Evolutionary conservation across 78 protist genomes (phyloP).

Genomic region (Cavenderia fasciculata): DNA sequence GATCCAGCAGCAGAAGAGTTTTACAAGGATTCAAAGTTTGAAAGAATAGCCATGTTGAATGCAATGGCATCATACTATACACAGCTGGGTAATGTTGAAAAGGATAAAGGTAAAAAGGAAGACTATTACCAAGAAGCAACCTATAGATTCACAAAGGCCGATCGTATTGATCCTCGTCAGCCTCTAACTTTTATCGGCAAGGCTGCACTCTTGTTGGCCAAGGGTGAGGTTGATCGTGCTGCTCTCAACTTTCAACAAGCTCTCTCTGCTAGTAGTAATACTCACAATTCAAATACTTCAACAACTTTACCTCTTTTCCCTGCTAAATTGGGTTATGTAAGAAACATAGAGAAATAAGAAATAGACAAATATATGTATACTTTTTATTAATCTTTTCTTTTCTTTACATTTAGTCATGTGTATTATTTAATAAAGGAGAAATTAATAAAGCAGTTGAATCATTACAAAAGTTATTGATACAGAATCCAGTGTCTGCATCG

Average conservation of each 20-base stretch:
- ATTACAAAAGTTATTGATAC: conserved; percentile 42
- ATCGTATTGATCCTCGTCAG: conserved; percentile 12
- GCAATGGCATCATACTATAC: conserved; percentile 58
- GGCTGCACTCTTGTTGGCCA: conserved; percentile 22
- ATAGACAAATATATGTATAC: not conserved
- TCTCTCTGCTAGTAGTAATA: not conserved
- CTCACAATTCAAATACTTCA: conserved; percentile 6
- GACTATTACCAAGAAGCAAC: conserved; percentile 29
- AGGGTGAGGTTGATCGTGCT: conserved; percentile 60
- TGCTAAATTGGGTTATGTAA: conserved; percentile 55
- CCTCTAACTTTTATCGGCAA: conserved; percentile 39
- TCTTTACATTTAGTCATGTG: conserved; percentile 31
- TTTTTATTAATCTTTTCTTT: not conserved
- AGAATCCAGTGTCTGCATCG: conserved; percentile 38
- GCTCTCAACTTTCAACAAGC: conserved; percentile 4
- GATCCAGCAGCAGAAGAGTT: conserved; percentile 18
- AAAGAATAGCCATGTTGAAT: conserved; percentile 55
- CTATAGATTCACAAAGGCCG: conserved; percentile 19
- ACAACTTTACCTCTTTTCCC: conserved; percentile 17
- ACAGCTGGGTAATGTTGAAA: conserved; percentile 33
- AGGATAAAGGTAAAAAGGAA: conserved; percentile 27
- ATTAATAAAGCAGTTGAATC: conserved; percentile 47
- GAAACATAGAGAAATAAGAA: not conserved
- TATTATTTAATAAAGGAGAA: conserved; percentile 46
- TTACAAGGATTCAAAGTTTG: conserved; percentile 29